Base-by-base conservation (phyloP, 176 grass and related monocot species). In the Juncus inflexus region DNA sequence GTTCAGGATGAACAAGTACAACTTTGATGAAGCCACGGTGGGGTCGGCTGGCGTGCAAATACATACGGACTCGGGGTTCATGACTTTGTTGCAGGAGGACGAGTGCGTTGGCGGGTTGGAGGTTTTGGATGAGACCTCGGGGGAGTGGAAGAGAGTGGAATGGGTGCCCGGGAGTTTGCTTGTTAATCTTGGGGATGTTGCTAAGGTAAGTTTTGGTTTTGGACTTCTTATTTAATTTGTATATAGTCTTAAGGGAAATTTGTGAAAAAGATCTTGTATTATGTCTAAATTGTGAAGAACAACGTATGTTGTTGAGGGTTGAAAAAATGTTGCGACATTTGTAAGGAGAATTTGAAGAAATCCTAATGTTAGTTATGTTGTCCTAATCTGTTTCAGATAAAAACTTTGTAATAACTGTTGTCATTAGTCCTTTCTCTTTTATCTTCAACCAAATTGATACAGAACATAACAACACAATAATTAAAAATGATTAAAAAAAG, bases 51-150 rank as follows among this genome's bases (percentile, higher is more conserved):
- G 85, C 61, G 85, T 95, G 74, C 85, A 89, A 73, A 54, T 86
- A 53, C 90, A 95, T 74, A 95, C 90, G 10, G 90, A 89, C 58
- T 86, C 82, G 3, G 73, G 85, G 42, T 89, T 95, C 85, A 72
- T 95, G 42, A 89, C 90, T 67, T 79, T 95, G 55, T 80, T 95
- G 40, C 90, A 95, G 67, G 82, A 95, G 58, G 90, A 95, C 72
- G 85, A 86, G 35, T 81, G 73, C 70, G 90, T 95, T 37, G 85
- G 90, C 54, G 90, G 85, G 16, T 76, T 95, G 15, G 85, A 95
- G 81, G 74, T 95, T 40, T 60, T 86, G 55, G 82, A 95, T 70
- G 70, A 77, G 1, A 65, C 38, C 54, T 5, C 42, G 35, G 79
- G 72, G 15, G 58, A 65, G 28, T 95, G 83, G 74, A 37, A 78